Evolutionary conservation across 805 yeast genomes (phyloP).

Genomic region (Grigorovia jiainica): DNA sequence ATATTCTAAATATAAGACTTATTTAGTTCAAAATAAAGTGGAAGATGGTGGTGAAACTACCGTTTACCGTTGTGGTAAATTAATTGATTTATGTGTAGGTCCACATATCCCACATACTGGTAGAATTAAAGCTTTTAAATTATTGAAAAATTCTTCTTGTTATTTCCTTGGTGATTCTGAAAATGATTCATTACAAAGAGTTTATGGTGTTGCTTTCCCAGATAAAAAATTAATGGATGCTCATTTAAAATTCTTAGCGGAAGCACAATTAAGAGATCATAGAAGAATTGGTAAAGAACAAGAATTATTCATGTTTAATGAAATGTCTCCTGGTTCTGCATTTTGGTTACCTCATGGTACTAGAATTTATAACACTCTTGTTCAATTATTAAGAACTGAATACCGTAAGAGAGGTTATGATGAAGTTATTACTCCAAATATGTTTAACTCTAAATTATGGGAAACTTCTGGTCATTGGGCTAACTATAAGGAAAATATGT

Average conservation of each 20-base stretch:
- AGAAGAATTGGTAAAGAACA: constrained; percentile 95
- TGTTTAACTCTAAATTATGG: constrained; percentile 97
- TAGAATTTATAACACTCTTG: constrained; percentile 84
- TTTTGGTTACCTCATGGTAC: constrained; percentile 99
- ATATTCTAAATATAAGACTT: constrained; percentile 92
- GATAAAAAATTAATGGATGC: constrained; percentile 94
- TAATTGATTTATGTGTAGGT: constrained; percentile 94
- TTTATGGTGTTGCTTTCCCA: constrained; percentile 97
- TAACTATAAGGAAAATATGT: constrained; percentile 96
- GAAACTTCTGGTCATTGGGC: constrained; percentile 99
- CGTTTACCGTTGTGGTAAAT: constrained; percentile 94
- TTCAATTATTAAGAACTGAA: constrained; percentile 70
- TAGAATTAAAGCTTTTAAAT: constrained; percentile 85
- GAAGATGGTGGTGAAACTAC: constrained; percentile 96
- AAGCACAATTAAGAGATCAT: constrained; percentile 93
- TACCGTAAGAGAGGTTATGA: constrained; percentile 92
- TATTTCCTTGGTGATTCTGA: constrained; percentile 89
- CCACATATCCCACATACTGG: constrained; percentile 98
- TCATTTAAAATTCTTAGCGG: constrained; percentile 87
- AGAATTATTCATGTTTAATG: constrained; percentile 90
- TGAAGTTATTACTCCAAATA: constrained; percentile 97
- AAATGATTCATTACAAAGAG: constrained; percentile 93
- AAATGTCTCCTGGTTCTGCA: constrained; percentile 94
- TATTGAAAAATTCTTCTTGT: constrained; percentile 90
- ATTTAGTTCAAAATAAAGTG: constrained; percentile 74